These are phyloP conservation scores for Colletotrichum sp. DNA, from an alignment of 2,329 filamentous ascomycete species.

Conservation along the genomic window DNA sequence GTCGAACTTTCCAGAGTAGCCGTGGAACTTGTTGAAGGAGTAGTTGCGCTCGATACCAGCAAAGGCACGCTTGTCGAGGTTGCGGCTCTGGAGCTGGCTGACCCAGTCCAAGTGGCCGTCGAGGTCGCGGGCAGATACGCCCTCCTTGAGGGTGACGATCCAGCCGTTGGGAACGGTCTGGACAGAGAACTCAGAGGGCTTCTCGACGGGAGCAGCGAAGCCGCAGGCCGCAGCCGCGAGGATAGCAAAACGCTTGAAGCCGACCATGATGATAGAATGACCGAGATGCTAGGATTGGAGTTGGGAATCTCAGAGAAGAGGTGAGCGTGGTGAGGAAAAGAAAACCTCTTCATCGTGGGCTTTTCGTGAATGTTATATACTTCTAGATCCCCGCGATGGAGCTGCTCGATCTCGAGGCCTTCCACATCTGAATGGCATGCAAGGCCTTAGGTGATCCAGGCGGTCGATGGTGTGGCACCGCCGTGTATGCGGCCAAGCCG, in stretches of 20 bases:
- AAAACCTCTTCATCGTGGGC: neutral
- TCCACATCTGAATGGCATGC: neutral
- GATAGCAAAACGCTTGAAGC: slow-evolving; percentile 20
- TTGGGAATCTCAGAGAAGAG: neutral
- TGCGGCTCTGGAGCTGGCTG: slow-evolving; percentile 32
- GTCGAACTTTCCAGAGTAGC: slow-evolving; percentile 49
- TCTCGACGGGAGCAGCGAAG: slow-evolving; percentile 15
- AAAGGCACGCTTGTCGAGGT: slow-evolving; percentile 33
- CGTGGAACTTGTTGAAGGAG: slow-evolving; percentile 39
- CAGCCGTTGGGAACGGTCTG: slow-evolving; percentile 42
- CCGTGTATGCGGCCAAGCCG: neutral
- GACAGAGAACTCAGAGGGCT: neutral
- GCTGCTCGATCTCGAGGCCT: neutral
- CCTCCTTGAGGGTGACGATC: slow-evolving; percentile 50
- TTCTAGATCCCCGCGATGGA: neutral
- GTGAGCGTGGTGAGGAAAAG: neutral
- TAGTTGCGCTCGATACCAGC: slow-evolving; percentile 13
- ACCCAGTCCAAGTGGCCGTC: slow-evolving; percentile 35
- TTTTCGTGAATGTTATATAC: neutral
- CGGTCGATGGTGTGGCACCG: neutral
- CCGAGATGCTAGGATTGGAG: neutral
- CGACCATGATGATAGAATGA: slow-evolving; percentile 12
- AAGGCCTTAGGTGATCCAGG: neutral
- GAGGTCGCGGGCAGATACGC: slow-evolving; percentile 25
- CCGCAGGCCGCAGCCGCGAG: slow-evolving; percentile 18